Percentiles rank a stretch among this genome's conserved stretches.
Evolutionary conservation across 73 alveolate genomes (phyloP).

Genomic region (Paramecium biaurelia): DNA sequence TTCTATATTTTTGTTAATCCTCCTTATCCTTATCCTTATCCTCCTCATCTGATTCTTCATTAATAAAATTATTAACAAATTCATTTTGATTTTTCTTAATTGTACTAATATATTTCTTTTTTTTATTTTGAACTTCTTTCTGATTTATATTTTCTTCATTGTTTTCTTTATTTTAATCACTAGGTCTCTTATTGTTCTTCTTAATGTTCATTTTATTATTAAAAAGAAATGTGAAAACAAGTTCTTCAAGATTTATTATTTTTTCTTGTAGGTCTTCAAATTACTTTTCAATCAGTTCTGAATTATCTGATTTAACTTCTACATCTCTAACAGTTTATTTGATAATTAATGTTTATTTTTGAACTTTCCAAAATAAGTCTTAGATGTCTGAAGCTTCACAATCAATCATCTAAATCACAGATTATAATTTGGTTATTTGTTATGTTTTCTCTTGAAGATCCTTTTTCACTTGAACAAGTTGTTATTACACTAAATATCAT

Average conservation of each 20-base stretch:
- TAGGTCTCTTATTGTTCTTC: background rate
- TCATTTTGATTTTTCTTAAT: background rate
- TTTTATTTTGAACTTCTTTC: background rate
- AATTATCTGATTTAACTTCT: background rate
- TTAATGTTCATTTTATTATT: background rate
- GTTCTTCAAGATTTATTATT: background rate
- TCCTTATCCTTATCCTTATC: background rate
- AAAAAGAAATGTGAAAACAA: background rate
- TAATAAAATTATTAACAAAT: background rate
- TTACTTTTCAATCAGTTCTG: background rate
- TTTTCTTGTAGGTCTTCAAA: background rate
- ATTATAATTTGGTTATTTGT: background rate
- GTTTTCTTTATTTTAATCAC: background rate
- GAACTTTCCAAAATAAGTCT: background rate
- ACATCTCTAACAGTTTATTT: background rate
- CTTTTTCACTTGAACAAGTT: background rate
- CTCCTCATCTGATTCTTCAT: background rate
- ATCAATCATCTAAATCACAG: slow-evolving; percentile 2
- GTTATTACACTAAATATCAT: background rate
- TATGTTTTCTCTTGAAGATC: background rate
- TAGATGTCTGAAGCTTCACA: background rate
- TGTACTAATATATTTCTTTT: background rate
- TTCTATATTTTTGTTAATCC: background rate
- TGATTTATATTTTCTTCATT: background rate
- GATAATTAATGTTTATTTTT: background rate